Evolutionary conservation across 345 rosid genomes (phyloP), one percentile per base, ranked within the genome.

Genomic region (Geranium brycei): DNA sequence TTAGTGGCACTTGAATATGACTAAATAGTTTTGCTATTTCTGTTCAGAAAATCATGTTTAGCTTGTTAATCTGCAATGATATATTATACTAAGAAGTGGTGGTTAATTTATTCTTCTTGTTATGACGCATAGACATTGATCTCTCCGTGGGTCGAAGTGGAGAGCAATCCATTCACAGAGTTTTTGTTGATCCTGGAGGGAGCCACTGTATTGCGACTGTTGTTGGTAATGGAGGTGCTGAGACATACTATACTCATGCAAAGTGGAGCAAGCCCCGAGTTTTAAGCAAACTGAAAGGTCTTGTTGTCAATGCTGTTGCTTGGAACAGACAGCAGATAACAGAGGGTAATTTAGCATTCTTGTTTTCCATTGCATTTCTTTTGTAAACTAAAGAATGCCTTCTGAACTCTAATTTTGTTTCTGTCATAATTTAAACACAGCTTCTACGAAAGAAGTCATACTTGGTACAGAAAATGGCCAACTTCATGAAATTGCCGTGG

Each of bases 131-230:
- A 93, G 99, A 93, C 70, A 79, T 85, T 70, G 99, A 93, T 87
- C 87, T 93, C 23, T 85, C 96, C 23, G 84, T 55, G 41, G 99
- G 92, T 56, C 79, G 97, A 70, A 73, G 85, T 64, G 99, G 96
- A 35, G 99, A 93, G 73, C 96, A 85, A 77, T 87, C 92, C 1
- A 76, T 93, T 62, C 97, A 88, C 77, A 82, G 82, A 76, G 95
- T 88, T 71, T 93, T 90, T 73, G 92, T 90, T 63, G 97, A 93
- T 77, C 99, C 99, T 61, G 97, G 97, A 13, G 99, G 99, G 31
- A 85, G 96, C 72, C 99, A 93, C 59, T 93, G 99, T 65, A 77
- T 93, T 68, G 89, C 96, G 58, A 88, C 92, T 5, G 82, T 93
- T 0, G 77, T 76, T 64, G 99, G 99, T 19, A 71, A 68, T 67